A percentile compares a stretch with the other conserved stretches of the same genome.
Evolutionary conservation across 106 monocot species (phyloP).

Genomic region (Dendrobium chrysotoxum): DNA sequence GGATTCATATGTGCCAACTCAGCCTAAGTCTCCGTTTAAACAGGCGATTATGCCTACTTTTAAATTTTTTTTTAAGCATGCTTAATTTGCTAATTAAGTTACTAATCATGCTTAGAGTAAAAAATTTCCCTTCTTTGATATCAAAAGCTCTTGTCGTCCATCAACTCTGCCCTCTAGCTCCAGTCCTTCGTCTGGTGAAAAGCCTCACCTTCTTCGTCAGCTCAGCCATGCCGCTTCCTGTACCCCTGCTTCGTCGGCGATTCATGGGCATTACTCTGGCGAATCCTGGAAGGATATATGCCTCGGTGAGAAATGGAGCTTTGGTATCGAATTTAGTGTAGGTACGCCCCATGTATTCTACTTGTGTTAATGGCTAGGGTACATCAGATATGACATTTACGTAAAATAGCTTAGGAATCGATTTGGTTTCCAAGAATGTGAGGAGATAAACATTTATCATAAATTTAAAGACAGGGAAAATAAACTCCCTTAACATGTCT

Average conservation of each 20-base stretch:
- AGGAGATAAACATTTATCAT: neutral
- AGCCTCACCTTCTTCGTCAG: neutral
- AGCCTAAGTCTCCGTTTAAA: too few relatives aligned
- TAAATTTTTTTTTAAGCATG: too few relatives aligned
- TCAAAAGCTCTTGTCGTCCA: neutral
- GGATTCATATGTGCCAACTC: too few relatives aligned
- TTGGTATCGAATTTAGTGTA: neutral
- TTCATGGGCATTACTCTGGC: neutral
- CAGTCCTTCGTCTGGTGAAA: neutral
- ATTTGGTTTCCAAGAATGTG: too few relatives aligned
- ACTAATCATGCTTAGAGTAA: too few relatives aligned
- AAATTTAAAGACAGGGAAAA: neutral
- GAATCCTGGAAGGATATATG: neutral
- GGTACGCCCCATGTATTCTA: neutral
- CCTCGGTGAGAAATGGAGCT: slow-evolving; percentile 8
- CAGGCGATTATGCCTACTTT: too few relatives aligned
- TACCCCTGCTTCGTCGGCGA: neutral
- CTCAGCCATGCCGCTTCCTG: neutral
- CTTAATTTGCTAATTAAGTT: too few relatives aligned
- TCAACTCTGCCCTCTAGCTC: neutral
- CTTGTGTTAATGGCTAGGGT: neutral
- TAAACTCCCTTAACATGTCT: neutral
- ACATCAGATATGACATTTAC: too few relatives aligned
- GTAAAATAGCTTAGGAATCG: too few relatives aligned
- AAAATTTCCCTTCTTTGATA: neutral